Percentiles rank a stretch among this genome's conserved stretches.
These are phyloP conservation scores for Lichtheimia hyalospora DNA, from an alignment of 371 early-diverging fungal genomes.

Conservation along the genomic window DNA sequence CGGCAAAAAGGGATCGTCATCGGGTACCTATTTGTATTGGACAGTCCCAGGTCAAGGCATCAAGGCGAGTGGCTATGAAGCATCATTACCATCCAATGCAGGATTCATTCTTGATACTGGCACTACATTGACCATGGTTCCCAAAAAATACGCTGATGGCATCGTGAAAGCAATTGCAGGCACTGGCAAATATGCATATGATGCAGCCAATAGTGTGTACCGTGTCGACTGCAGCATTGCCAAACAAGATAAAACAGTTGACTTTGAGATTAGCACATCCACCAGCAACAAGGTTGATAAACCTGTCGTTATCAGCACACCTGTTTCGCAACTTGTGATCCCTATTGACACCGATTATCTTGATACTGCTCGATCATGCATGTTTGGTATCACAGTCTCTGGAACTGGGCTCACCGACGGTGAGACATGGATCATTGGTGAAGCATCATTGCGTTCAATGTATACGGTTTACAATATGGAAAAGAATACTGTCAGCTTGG, in stretches of 20 bases:
- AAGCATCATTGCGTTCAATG: constrained; percentile 26
- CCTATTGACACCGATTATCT: constrained; percentile 23
- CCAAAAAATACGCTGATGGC: constrained; percentile 13
- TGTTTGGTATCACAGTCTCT: constrained; percentile 26
- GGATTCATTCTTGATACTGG: constrained; percentile 32
- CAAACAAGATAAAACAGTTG: constrained; percentile 8
- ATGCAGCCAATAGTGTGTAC: constrained; percentile 11
- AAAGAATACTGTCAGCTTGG: constrained; percentile 26
- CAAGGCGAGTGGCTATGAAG: neutral
- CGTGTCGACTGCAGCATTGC: constrained; percentile 21
- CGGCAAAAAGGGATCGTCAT: neutral
- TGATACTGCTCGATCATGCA: constrained; percentile 22
- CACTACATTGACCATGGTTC: constrained; percentile 27
- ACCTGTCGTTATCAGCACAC: constrained; percentile 21
- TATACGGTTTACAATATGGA: constrained; percentile 33
- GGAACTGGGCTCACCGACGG: neutral
- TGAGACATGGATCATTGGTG: constrained; percentile 29
- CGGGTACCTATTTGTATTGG: constrained; percentile 22
- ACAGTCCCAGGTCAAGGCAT: constrained; percentile 23
- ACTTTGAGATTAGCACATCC: constrained; percentile 16
- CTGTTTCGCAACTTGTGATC: constrained; percentile 23
- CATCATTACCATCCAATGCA: constrained; percentile 3
- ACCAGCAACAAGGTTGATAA: neutral
- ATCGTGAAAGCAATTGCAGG: constrained; percentile 19
- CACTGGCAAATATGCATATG: constrained; percentile 9